Evolutionary conservation across 1,139 yeast species (phyloP).

Genomic region (Candida albicans): DNA sequence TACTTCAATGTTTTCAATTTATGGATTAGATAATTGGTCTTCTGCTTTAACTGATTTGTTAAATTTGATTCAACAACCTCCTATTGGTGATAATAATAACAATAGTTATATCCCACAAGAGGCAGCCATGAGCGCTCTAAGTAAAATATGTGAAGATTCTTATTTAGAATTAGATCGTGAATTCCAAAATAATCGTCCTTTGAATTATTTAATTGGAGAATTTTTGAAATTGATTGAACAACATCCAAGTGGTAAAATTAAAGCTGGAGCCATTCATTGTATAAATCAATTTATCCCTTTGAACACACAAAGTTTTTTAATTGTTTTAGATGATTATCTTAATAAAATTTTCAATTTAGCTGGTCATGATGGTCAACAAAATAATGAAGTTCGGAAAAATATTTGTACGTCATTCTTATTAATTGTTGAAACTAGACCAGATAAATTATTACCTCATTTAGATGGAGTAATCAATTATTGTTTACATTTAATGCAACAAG

Average conservation of each 20-base stretch:
- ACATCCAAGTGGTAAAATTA: conserved; percentile 45
- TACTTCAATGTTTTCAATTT: conserved; percentile 73
- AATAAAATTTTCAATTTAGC: conserved; percentile 65
- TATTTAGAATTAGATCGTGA: conserved; percentile 57
- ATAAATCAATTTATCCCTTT: conserved; percentile 74
- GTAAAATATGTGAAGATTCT: conserved; percentile 88
- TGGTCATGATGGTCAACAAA: conserved; percentile 38
- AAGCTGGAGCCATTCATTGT: conserved; percentile 69
- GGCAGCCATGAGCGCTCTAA: conserved; percentile 74
- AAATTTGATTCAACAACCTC: conserved; percentile 43
- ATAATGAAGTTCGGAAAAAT: conserved; percentile 64
- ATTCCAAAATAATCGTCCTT: conserved; percentile 65
- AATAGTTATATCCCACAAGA: conserved; percentile 43
- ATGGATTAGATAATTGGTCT: conserved; percentile 77
- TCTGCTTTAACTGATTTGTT: conserved; percentile 66
- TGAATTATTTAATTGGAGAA: conserved; percentile 64
- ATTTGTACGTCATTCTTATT: conserved; percentile 79
- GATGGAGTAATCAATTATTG: conserved; percentile 84
- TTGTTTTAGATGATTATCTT: conserved; percentile 66
- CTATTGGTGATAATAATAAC: neutral
- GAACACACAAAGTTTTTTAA: conserved; percentile 63
- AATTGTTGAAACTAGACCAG: conserved; percentile 76
- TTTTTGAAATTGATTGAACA: conserved; percentile 53
- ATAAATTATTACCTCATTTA: conserved; percentile 74
- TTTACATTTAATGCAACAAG: conserved; percentile 68